A percentile compares a stretch with the other conserved stretches of the same genome.
These are phyloP conservation scores for Termitomyces sp. DNA, from an alignment of 768 basidiomycete genomes.

Conservation along the genomic window DNA sequence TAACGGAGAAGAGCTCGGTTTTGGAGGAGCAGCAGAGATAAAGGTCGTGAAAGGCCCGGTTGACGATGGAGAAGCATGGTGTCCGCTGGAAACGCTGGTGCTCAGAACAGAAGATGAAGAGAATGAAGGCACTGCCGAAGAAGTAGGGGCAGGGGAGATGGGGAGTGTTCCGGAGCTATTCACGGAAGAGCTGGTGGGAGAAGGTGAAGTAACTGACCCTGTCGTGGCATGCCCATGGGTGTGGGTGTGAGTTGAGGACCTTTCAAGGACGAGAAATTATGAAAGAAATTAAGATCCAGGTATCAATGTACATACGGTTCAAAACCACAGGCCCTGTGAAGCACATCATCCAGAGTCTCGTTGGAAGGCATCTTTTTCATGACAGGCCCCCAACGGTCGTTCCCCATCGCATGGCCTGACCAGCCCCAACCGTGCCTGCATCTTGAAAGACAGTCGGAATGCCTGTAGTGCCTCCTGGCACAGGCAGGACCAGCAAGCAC, in stretches of 20 bases:
- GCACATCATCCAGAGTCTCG: constrained; percentile 26
- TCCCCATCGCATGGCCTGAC: constrained; percentile 42
- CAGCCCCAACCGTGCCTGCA: constrained; percentile 43
- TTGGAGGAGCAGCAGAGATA: constrained; percentile 6
- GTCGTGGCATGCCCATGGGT: constrained; percentile 12
- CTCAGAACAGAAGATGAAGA: background rate
- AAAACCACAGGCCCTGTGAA: constrained; percentile 39
- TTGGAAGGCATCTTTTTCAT: constrained; percentile 28
- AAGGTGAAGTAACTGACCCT: constrained; percentile 4
- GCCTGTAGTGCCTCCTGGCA: constrained; percentile 28
- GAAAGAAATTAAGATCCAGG: too few relatives aligned
- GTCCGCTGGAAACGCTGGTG: constrained; percentile 9
- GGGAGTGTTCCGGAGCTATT: background rate
- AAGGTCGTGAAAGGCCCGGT: constrained; percentile 9
- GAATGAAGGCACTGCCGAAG: constrained; percentile 9
- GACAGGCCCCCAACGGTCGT: constrained; percentile 52
- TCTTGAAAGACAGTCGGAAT: constrained; percentile 28
- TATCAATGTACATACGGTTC: background rate
- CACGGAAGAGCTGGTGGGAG: background rate
- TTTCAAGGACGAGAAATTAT: background rate
- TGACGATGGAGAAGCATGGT: constrained; percentile 2
- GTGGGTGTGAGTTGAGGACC: constrained; percentile 12
- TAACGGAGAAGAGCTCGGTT: constrained; percentile 8
- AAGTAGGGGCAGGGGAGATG: constrained; percentile 8
- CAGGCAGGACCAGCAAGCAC: constrained; percentile 43